Evolutionary conservation across 345 rosid genomes (phyloP).

Genomic region (Brassica cretica): DNA sequence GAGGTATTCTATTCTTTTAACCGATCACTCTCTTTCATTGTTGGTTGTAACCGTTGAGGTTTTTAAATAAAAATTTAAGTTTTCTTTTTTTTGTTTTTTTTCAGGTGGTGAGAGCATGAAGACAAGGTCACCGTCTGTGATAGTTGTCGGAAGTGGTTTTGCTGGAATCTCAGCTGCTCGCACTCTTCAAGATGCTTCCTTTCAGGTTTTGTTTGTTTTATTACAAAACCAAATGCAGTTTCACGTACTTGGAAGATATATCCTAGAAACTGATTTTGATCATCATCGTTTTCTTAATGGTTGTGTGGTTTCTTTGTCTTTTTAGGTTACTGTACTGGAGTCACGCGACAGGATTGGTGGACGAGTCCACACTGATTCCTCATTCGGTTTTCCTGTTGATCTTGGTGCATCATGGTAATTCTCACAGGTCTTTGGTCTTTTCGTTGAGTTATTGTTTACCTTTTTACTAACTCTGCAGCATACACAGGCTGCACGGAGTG

Average conservation of each 20-base stretch:
- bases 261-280: not conserved
- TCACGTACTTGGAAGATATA: not conserved
- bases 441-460: not conserved
- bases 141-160: constrained; percentile 87
- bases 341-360: constrained; percentile 90
- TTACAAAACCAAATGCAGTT: too few relatives aligned
- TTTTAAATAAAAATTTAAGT: not conserved
- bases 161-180: constrained; percentile 94
- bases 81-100: not conserved
- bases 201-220: constrained; percentile 53
- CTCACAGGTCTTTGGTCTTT: not conserved
- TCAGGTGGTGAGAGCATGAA: constrained; percentile 54
- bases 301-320: not conserved
- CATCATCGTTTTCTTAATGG: constrained; percentile 9
- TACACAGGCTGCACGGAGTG: constrained; percentile 87
- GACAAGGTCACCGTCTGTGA: constrained; percentile 72
- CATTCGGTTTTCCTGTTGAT: constrained; percentile 93
- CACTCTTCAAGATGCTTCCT: constrained; percentile 81
- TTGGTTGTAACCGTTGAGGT: not conserved
- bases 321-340: constrained; percentile 76
- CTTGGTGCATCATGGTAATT: constrained; percentile 95
- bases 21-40: not conserved
- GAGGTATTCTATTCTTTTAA: constrained; percentile 48
- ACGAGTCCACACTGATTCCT: constrained; percentile 77
- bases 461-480: constrained; percentile 7